Base-by-base conservation (phyloP, 2,329 filamentous ascomycete genomes). In the Colletotrichum spinosum region DNA sequence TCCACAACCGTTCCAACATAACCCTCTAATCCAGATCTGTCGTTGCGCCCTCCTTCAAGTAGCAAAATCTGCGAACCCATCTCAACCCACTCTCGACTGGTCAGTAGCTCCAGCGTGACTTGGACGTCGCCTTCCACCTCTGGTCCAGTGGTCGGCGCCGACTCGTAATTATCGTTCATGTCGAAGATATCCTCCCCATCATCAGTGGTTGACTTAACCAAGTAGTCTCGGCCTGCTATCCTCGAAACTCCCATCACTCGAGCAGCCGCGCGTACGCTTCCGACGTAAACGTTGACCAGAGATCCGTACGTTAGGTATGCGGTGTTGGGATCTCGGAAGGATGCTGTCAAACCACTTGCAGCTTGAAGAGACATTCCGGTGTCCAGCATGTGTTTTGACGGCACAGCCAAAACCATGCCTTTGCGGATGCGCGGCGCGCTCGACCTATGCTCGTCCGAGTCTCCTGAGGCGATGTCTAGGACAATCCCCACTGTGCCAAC, bases 401-500 rank as follows among this genome's bases (percentile, higher is more conserved):
- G 85, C 46, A 89, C 83, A 9, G 88, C 86, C 11, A 97, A 79
- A 1, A 97, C 88, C 90, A 97, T 97, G 17, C 95, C 95, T 76
- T 97, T 95, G 68, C 88, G 83, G 60, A 90, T 79, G 51, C 83
- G 81, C 39, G 81, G 80, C 10, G 72, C 69, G 25, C 78, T 73
- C 49, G 70, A 70, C 46, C 70, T 48, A 45, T 70, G 71, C 61
- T 77, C 74, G 5, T 73, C 70, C 5, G 69, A 51, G n/a, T 76
- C 75, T 33, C 78, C 75, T 13, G 75, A 67, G 2, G 77, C 70
- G 5, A 78, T 73, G 38, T 85, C 81, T n/a, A 91, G 84, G 3
- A 91, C 84, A 55, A 98, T 82, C 0, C 94, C 95, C 58, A 99
- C 86, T 0, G 94, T 97, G 1, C 95, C 96, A 6, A 95, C 94